These are phyloP conservation scores for Bipolaris sorokiniana DNA, from an alignment of 2,329 filamentous ascomycete species.

Conservation along the genomic window DNA sequence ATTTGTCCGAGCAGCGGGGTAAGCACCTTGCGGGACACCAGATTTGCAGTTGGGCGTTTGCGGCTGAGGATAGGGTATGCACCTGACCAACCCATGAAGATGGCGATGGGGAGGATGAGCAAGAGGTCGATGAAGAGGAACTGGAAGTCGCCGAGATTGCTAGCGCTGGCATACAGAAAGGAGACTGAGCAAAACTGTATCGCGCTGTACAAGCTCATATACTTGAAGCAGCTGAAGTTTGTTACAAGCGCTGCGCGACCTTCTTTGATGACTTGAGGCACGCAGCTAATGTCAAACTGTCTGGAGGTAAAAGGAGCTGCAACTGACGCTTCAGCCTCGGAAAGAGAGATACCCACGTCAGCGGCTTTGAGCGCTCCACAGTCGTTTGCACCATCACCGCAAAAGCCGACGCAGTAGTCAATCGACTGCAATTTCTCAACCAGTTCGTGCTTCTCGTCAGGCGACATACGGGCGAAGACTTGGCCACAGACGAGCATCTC, in stretches of 20 bases:
- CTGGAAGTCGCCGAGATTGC: constrained; percentile 96
- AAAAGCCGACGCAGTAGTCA: constrained; percentile 94
- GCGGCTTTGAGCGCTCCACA: constrained; percentile 96
- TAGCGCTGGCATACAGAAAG: constrained; percentile 92
- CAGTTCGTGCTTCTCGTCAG: constrained; percentile 96
- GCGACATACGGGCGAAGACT: constrained; percentile 97
- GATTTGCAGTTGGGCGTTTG: constrained; percentile 88
- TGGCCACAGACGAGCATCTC: constrained; percentile 90
- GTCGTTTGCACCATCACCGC: constrained; percentile 96
- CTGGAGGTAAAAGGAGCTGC: constrained; percentile 97
- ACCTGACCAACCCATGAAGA: constrained; percentile 98
- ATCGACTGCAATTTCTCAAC: constrained; percentile 97
- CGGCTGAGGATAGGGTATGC: constrained; percentile 76
- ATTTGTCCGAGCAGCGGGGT: constrained; percentile 91
- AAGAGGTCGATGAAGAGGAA: constrained; percentile 94
- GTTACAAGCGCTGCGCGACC: constrained; percentile 95
- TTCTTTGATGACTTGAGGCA: constrained; percentile 90
- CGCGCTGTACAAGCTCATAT: constrained; percentile 98
- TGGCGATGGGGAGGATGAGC: constrained; percentile 92
- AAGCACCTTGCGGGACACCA: constrained; percentile 91
- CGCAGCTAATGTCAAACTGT: constrained; percentile 94
- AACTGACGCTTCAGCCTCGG: constrained; percentile 95
- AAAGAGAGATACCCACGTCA: constrained; percentile 95
- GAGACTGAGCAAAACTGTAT: constrained; percentile 98
- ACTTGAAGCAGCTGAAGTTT: constrained; percentile 99